A percentile compares a stretch with the other conserved stretches of the same genome.
phyloP scores from a whole-genome alignment of 176 grass and related monocot genomes.

The Rhynchospora tenuis region DNA sequence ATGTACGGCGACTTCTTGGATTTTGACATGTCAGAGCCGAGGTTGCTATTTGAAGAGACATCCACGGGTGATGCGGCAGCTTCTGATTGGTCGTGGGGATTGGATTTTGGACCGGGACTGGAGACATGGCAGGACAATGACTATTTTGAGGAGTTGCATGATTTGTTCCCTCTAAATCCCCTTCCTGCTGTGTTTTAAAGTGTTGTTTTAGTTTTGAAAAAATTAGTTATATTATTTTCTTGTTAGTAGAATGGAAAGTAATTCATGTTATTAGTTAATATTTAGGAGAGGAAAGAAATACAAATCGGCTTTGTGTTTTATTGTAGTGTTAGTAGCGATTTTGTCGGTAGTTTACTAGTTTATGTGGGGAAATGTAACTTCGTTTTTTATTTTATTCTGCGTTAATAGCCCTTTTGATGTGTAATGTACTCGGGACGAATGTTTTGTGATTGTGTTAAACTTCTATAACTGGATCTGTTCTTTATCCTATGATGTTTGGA shows the following conservation, averaged over 20 bases:
- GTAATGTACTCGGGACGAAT: background rate
- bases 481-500: background rate
- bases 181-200: conserved; percentile 79
- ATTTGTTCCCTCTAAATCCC: conserved; percentile 78
- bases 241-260: conserved; percentile 12
- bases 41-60: conserved; percentile 29
- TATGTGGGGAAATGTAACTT: conserved; percentile 5
- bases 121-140: conserved; percentile 53
- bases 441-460: background rate
- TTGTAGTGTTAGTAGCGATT: conserved; percentile 15
- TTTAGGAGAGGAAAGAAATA: conserved; percentile 18
- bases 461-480: background rate
- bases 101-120: conserved; percentile 13
- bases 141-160: conserved; percentile 85
- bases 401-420: background rate
- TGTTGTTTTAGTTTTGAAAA: background rate
- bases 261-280: conserved; percentile 8
- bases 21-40: conserved; percentile 43
- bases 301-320: conserved; percentile 2
- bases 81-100: conserved; percentile 27
- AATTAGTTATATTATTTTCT: conserved; percentile 16
- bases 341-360: background rate
- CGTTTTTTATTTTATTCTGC: background rate
- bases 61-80: background rate
- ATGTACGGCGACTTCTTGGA: conserved; percentile 23